Percentiles rank a stretch among this genome's conserved stretches.
Conservation (phyloP, 2,329 filamentous ascomycete genomes). For the Eutypella sp. region DNA sequence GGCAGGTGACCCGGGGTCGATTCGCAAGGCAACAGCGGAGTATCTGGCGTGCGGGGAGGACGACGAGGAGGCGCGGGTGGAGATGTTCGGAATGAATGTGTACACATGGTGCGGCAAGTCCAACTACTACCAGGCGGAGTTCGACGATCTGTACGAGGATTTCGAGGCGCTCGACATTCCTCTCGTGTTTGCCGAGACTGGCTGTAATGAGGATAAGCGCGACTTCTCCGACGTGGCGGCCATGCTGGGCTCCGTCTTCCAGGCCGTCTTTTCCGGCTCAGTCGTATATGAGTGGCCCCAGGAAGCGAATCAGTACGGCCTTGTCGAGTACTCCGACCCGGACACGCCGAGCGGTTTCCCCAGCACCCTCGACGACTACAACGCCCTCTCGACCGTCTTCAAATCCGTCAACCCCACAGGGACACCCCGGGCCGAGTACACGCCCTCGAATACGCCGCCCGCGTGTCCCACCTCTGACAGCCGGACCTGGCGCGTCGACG, state of each 20-base stretch:
- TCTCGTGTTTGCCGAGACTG: slow-evolving; percentile 64
- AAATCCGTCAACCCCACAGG: slow-evolving; percentile 49
- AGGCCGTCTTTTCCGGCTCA: slow-evolving; percentile 52
- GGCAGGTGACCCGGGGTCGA: slow-evolving; percentile 58
- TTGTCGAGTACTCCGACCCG: slow-evolving; percentile 7
- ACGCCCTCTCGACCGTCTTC: slow-evolving; percentile 53
- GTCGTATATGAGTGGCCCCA: slow-evolving; percentile 46
- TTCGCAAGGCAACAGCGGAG: slow-evolving; percentile 54
- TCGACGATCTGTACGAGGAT: slow-evolving; percentile 51
- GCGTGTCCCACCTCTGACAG: slow-evolving; percentile 1
- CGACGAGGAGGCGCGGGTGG: slow-evolving; percentile 41
- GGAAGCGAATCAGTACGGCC: slow-evolving; percentile 40
- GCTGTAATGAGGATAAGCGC: slow-evolving; percentile 55
- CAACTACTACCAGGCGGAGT: slow-evolving; percentile 48
- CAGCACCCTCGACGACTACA: slow-evolving; percentile 52
- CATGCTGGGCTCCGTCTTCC: slow-evolving; percentile 57
- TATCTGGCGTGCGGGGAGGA: slow-evolving; percentile 57
- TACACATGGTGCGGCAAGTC: slow-evolving; percentile 65
- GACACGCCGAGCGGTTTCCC: slow-evolving; percentile 41
- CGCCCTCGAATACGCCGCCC: slow-evolving; percentile 50
- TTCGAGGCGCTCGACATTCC: slow-evolving; percentile 55
- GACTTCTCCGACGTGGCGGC: slow-evolving; percentile 56
- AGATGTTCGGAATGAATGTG: slow-evolving; percentile 63
- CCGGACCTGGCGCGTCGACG: background rate
- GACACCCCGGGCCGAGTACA: slow-evolving; percentile 52